These are phyloP conservation scores for Backusella luteola DNA, from an alignment of 192 early-diverging fungal genomes.

Conservation along the genomic window DNA sequence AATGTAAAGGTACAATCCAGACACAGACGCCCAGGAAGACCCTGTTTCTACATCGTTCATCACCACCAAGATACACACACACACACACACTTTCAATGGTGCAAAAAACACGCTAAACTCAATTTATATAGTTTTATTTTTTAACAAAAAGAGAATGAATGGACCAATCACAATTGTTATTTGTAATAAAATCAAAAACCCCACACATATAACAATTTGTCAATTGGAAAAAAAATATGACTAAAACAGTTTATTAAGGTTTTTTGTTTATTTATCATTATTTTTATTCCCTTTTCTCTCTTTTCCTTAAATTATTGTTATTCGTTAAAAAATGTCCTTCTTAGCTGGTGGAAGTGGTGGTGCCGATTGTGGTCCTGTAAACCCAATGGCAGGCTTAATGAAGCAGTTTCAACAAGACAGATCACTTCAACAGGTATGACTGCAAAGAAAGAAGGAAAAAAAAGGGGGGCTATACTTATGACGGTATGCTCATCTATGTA, in stretches of 20 bases:
- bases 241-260: background rate
- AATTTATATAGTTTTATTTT: too few species aligned
- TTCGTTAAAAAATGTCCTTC: background rate
- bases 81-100: too few species aligned
- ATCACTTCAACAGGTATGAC: constrained; percentile 77
- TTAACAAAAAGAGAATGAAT: background rate
- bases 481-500: background rate
- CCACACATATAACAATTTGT: background rate
- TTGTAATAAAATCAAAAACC: background rate
- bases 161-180: background rate
- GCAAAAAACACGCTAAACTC: too few species aligned
- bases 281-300: background rate
- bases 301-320: background rate
- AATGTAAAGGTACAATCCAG: too few species aligned
- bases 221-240: background rate
- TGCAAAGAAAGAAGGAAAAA: background rate
- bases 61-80: too few species aligned
- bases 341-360: constrained; percentile 33
- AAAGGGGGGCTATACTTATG: background rate
- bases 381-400: constrained; percentile 72
- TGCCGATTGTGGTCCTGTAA: constrained; percentile 76
- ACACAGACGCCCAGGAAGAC: too few species aligned
- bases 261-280: background rate
- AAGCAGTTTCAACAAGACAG: constrained; percentile 80
- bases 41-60: too few species aligned